Percentiles rank a stretch among this genome's conserved stretches.
These are phyloP conservation scores for Blastobotrys indianensis DNA, from an alignment of 1,139 yeast genomes.

Conservation along the genomic window DNA sequence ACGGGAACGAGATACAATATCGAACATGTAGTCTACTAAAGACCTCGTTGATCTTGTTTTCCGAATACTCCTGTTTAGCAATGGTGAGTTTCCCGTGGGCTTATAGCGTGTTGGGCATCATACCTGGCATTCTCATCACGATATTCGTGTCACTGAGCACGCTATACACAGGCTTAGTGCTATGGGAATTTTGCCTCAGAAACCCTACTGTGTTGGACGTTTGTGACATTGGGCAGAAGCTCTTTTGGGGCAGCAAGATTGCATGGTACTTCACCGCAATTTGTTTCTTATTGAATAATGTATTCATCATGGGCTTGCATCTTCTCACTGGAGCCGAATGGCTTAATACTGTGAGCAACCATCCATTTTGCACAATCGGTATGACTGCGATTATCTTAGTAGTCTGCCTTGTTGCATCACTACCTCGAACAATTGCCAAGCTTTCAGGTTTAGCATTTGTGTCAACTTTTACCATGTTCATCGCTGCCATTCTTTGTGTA, in stretches of 20 bases:
- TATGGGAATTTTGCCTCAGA: slow-evolving; percentile 50
- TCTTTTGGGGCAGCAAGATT: slow-evolving; percentile 47
- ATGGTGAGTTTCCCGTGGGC: slow-evolving; percentile 64
- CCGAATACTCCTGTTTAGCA: slow-evolving; percentile 58
- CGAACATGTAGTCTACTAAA: slow-evolving; percentile 52
- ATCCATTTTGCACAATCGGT: slow-evolving; percentile 47
- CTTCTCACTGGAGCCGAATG: slow-evolving; percentile 57
- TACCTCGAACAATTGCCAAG: slow-evolving; percentile 52
- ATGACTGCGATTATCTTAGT: slow-evolving; percentile 45
- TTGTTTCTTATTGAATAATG: slow-evolving; percentile 50
- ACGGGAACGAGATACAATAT: slow-evolving; percentile 40
- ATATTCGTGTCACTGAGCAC: slow-evolving; percentile 47
- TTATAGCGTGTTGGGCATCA: slow-evolving; percentile 51
- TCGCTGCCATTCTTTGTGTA: slow-evolving; percentile 49
- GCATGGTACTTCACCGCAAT: slow-evolving; percentile 56
- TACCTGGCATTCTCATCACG: slow-evolving; percentile 54
- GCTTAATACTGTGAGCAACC: slow-evolving; percentile 49
- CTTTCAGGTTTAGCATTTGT: slow-evolving; percentile 47
- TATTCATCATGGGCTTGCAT: slow-evolving; percentile 53
- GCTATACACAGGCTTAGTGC: slow-evolving; percentile 49
- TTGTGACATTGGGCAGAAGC: slow-evolving; percentile 55
- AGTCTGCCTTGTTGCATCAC: slow-evolving; percentile 45
- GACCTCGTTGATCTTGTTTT: slow-evolving; percentile 52
- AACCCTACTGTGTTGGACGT: slow-evolving; percentile 49
- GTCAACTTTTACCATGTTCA: slow-evolving; percentile 52